These are phyloP conservation scores for Hippophae rhamnoides DNA, from an alignment of 306 rosid genomes.

Conservation along the genomic window DNA sequence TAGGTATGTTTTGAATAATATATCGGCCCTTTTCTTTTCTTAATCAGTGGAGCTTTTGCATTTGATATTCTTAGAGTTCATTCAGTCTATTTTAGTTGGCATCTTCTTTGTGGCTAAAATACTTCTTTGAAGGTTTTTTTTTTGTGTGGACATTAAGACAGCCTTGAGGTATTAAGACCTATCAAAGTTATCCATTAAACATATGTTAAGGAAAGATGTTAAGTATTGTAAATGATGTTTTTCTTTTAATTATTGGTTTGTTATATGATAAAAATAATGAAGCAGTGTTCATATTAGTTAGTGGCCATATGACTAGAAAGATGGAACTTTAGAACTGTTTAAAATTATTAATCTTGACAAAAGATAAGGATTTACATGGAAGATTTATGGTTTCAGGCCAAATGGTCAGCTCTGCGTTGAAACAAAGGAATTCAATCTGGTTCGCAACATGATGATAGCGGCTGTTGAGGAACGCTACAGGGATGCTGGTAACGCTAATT, in stretches of 20 bases:
- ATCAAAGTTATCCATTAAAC: not conserved
- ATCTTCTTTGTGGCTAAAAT: not conserved
- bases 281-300: not conserved
- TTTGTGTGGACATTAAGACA: not conserved
- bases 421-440: slow-evolving; percentile 72
- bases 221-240: not conserved
- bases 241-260: not conserved
- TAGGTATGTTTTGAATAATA: slow-evolving; percentile 34
- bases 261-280: not conserved
- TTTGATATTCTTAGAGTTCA: not conserved
- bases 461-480: slow-evolving; percentile 87
- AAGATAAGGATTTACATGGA: slow-evolving; percentile 12
- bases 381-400: slow-evolving; percentile 52
- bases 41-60: not conserved
- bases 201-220: not conserved
- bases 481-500: slow-evolving; percentile 62
- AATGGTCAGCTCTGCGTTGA: slow-evolving; percentile 77
- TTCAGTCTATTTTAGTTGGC: not conserved
- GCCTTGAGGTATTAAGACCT: not conserved
- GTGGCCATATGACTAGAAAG: not conserved
- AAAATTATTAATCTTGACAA: not conserved
- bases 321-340: not conserved
- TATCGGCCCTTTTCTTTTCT: not conserved
- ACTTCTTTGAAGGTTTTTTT: not conserved
- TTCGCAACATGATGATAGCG: slow-evolving; percentile 87